A percentile compares a stretch with the other conserved stretches of the same genome.
Conservation (phyloP, 2,329 filamentous ascomycete genomes). For the Blastomyces gilchristii region DNA sequence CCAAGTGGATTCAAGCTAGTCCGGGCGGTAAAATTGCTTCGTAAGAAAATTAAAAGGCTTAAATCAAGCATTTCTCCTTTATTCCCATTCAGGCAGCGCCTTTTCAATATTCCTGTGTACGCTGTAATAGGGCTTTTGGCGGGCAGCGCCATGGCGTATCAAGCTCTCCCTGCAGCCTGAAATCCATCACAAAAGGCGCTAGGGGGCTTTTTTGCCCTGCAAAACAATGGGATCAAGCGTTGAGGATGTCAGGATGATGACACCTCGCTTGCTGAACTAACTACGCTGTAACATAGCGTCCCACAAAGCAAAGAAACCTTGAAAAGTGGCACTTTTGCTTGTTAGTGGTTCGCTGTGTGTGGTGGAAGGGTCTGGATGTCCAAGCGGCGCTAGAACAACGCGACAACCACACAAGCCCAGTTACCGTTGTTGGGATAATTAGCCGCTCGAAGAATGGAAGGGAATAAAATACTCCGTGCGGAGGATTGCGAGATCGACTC, state of each 20-base stretch:
- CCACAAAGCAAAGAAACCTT: too few species aligned
- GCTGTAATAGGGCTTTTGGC: not conserved
- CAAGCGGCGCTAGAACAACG: not conserved
- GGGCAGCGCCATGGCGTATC: not conserved
- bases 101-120: not conserved
- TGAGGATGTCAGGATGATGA: too few species aligned
- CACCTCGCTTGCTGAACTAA: not conserved
- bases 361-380: not conserved
- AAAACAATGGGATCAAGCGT: not conserved
- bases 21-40: not conserved
- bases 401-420: too few species aligned
- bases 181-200: not conserved
- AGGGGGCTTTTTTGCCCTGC: not conserved
- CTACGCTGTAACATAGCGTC: too few species aligned
- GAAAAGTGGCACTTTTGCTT: too few species aligned
- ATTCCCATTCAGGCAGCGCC: not conserved
- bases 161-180: not conserved
- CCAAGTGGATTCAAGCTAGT: constrained; percentile 1
- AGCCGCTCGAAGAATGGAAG: too few species aligned
- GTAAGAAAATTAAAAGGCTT: not conserved
- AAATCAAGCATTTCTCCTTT: not conserved
- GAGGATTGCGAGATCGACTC: too few species aligned
- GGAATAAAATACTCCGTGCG: too few species aligned
- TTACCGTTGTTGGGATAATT: too few species aligned
- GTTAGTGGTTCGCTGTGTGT: not conserved